These are phyloP conservation scores for Chaetomium sp. DNA, from an alignment of 2,329 filamentous ascomycete genomes.

Conservation along the genomic window DNA sequence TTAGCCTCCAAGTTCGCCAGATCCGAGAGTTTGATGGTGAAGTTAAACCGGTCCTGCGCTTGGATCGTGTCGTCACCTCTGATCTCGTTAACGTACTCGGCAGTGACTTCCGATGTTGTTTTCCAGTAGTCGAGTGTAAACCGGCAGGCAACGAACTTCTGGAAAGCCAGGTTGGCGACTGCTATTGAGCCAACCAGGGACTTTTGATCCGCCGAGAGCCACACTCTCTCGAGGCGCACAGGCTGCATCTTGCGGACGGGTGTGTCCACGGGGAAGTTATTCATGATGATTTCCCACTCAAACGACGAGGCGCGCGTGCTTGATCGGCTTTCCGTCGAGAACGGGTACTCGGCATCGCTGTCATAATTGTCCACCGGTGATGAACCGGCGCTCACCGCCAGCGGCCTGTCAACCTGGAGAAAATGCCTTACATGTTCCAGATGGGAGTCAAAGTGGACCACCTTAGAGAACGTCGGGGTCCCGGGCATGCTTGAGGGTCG, in stretches of 20 bases:
- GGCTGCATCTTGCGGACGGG: conserved; percentile 57
- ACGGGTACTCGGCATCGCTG: conserved; percentile 84
- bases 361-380: conserved; percentile 87
- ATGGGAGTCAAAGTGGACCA: conserved; percentile 96
- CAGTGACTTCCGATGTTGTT: conserved; percentile 87
- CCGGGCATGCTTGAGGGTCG: conserved; percentile 95
- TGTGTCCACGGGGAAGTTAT: conserved; percentile 71
- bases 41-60: conserved; percentile 82
- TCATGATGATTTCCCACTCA: conserved; percentile 81
- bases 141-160: conserved; percentile 81
- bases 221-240: conserved; percentile 79
- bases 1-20: conserved; percentile 86
- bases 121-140: conserved; percentile 99
- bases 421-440: conserved; percentile 96
- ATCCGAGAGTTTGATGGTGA: conserved; percentile 88
- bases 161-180: conserved; percentile 82
- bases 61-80: conserved; percentile 55
- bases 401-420: conserved; percentile 82
- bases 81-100: conserved; percentile 80
- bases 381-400: conserved; percentile 91
- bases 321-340: conserved; percentile 48
- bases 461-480: conserved; percentile 91
- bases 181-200: conserved; percentile 75
- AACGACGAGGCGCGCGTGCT: conserved; percentile 45
- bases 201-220: conserved; percentile 82